These are phyloP conservation scores for Colletotrichum sp. DNA, from an alignment of 2,329 filamentous ascomycete genomes.

Conservation along the genomic window DNA sequence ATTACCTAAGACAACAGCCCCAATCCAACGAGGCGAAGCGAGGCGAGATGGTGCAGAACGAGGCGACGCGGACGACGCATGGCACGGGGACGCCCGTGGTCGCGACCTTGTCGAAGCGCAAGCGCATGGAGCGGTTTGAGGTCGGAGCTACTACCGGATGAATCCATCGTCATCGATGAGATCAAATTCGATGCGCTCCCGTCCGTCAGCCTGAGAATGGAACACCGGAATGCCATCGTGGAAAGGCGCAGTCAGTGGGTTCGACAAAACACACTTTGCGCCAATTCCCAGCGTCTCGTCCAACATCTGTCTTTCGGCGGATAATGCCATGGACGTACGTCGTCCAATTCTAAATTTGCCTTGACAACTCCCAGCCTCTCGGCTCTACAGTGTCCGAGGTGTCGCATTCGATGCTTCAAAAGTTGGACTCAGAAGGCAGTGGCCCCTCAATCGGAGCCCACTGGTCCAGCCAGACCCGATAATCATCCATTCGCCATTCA, in stretches of 20 bases:
- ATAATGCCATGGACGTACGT: not conserved
- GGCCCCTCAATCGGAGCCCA: conserved; percentile 13
- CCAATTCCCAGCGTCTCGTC: not conserved
- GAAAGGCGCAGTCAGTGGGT: not conserved
- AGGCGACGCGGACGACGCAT: conserved; percentile 13
- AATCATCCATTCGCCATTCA: conserved; percentile 18
- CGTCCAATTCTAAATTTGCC: not conserved
- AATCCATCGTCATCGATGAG: conserved; percentile 16
- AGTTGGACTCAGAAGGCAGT: conserved; percentile 1
- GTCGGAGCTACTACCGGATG: conserved; percentile 5
- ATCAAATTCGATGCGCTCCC: not conserved
- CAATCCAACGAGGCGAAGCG: conserved; percentile 8
- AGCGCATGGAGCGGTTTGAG: conserved; percentile 9
- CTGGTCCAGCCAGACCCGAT: conserved; percentile 19
- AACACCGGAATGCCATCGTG: not conserved
- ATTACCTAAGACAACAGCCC: not conserved
- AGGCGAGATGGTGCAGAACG: conserved; percentile 1
- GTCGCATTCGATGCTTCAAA: not conserved
- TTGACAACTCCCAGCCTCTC: not conserved
- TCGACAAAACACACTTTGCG: not conserved
- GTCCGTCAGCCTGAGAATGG: not conserved
- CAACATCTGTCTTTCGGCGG: not conserved
- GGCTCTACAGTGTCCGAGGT: not conserved
- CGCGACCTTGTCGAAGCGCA: conserved; percentile 14
- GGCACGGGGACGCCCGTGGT: conserved; percentile 13